Base-by-base conservation (phyloP, 2,329 filamentous ascomycete species). In the Xylaria sp. region DNA sequence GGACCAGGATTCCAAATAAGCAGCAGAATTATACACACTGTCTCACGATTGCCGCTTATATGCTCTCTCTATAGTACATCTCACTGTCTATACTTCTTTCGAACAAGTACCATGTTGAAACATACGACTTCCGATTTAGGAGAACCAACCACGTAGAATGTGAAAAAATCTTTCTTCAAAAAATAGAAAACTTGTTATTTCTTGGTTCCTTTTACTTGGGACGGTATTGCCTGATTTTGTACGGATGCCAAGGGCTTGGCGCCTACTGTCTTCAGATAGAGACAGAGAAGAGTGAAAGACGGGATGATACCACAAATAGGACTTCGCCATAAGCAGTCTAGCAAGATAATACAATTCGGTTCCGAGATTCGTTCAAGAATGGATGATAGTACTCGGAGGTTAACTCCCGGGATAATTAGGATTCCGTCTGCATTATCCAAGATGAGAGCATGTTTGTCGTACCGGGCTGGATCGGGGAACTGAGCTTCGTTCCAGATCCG, bases 401-500 rank as follows among this genome's bases (percentile, higher is more conserved):
- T 54, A 54, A 42, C 37, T 35, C 44, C 61, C 61, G 57, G 57
- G n/a, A 62, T 64, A 53, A 21, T 44, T 44, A 32, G 57, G 51
- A 40, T 42, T 25, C 37, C 40, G 27, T 54, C 53, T 32, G 16
- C 37, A 55, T 40, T 59, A 60, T 42, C 32, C 47, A 25, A 32
- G 51, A 54, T 54, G 51, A 54, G 27, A 54, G 27, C 27, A 32
- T 35, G 16, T 9, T 35, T 29, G 44, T 48, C 12, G 44, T 50
- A 53, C 48, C 51, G 29, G 35, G 37, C 50, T 64, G 50, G 32
- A 67, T 67, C 65, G 54, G 58, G 58, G n/a, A 67, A 65, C 54
- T 65, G 54, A 44, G 53, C 61, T 47, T 42, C 58, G 68, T 63
- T 65, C 68, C 65, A 65, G 65, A 65, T 68, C 65, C 51, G 61